These are phyloP conservation scores for Pichia rugopelliculosa DNA, from an alignment of 805 yeast species.

Conservation along the genomic window DNA sequence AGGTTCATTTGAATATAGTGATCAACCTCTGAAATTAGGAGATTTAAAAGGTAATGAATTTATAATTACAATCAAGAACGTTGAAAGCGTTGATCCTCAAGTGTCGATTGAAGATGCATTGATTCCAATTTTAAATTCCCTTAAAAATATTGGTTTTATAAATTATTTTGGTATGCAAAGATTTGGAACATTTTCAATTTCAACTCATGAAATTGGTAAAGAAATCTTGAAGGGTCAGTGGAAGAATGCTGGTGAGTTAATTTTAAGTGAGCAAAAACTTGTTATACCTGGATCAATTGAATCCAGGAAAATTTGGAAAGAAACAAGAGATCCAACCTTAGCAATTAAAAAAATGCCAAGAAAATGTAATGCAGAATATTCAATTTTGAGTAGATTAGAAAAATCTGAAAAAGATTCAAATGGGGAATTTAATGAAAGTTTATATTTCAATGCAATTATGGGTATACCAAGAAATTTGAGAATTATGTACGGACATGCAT, in stretches of 20 bases:
- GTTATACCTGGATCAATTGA: constrained; percentile 78
- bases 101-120: constrained; percentile 40
- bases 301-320: constrained; percentile 77
- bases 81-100: constrained; percentile 31
- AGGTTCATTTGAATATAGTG: constrained; percentile 70
- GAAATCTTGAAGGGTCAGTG: constrained; percentile 65
- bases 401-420: constrained; percentile 41
- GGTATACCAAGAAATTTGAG: constrained; percentile 87
- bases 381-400: constrained; percentile 56
- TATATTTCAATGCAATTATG: constrained; percentile 77
- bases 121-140: constrained; percentile 44
- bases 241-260: constrained; percentile 69
- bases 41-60: constrained; percentile 87
- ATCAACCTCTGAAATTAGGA: constrained; percentile 62
- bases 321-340: constrained; percentile 53
- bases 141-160: constrained; percentile 69
- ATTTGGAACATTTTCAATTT: constrained; percentile 90
- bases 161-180: constrained; percentile 98
- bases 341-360: constrained; percentile 79
- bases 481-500: constrained; percentile 95
- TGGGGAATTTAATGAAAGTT: constrained; percentile 39
- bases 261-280: constrained; percentile 78
- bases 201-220: constrained; percentile 83
- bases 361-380: constrained; percentile 76
- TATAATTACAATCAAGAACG: constrained; percentile 74